phyloP scores from a whole-genome alignment of 768 basidiomycete species.

The Sarcodon sp. region DNA sequence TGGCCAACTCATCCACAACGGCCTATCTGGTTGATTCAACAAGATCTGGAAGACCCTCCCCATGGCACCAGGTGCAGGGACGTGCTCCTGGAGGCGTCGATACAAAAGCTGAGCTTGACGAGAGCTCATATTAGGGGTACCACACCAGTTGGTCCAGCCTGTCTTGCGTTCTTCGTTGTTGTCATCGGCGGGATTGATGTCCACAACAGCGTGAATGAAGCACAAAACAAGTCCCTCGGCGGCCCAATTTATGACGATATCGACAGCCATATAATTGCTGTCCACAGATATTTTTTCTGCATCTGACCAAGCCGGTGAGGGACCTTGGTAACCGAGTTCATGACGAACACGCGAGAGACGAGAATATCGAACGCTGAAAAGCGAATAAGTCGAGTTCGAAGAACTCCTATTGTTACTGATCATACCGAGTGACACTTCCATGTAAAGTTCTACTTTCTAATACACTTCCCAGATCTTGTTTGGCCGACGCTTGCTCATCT shows the following conservation, averaged over 20 bases:
- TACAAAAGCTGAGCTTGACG: conserved; percentile 50
- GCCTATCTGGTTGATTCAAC: conserved; percentile 41
- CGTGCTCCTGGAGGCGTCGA: conserved; percentile 39
- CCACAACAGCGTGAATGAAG: conserved; percentile 76
- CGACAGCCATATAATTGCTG: conserved; percentile 71
- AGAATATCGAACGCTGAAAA: conserved; percentile 60
- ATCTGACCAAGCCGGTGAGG: conserved; percentile 40
- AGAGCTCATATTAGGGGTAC: conserved; percentile 48
- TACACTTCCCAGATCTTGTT: conserved; percentile 60
- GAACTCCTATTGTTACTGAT: conserved; percentile 6
- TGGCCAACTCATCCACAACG: conserved; percentile 65
- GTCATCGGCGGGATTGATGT: conserved; percentile 48
- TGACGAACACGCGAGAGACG: conserved; percentile 65
- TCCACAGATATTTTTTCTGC: conserved; percentile 61
- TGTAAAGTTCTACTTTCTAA: conserved; percentile 65
- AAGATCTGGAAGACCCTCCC: conserved; percentile 73
- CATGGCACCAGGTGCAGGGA: conserved; percentile 37
- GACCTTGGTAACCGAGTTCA: conserved; percentile 54
- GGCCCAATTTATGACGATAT: conserved; percentile 85
- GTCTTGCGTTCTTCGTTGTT: conserved; percentile 68
- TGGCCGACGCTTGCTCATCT: conserved; percentile 67
- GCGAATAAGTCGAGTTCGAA: conserved; percentile 1
- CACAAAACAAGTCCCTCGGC: conserved; percentile 80
- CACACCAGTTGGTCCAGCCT: conserved; percentile 83
- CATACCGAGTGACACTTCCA: conserved; percentile 72